Evolutionary conservation across 2,329 filamentous ascomycete genomes (phyloP).

Genomic region (Pseudogymnoascus sp.): DNA sequence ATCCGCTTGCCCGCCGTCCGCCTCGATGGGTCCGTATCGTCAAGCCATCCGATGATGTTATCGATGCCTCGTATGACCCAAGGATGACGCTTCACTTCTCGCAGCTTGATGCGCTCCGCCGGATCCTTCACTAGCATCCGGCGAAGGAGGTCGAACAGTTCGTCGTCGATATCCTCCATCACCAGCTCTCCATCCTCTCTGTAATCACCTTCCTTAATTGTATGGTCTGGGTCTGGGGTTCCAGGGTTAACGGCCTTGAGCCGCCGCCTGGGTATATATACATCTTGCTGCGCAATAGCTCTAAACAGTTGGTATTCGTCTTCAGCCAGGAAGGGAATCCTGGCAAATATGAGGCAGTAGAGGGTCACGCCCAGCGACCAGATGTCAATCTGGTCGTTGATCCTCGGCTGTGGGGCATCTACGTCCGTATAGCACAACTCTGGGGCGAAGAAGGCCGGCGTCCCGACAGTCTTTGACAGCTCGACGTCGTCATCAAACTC

Average conservation of each 20-base stretch:
- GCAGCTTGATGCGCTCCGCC: slow-evolving; percentile 76
- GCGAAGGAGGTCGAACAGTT: slow-evolving; percentile 69
- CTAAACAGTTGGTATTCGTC: slow-evolving; percentile 89
- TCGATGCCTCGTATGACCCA: slow-evolving; percentile 79
- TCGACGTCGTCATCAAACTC: slow-evolving; percentile 91
- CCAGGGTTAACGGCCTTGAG: slow-evolving; percentile 64
- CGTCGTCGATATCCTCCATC: slow-evolving; percentile 80
- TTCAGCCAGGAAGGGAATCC: slow-evolving; percentile 86
- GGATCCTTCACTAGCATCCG: slow-evolving; percentile 86
- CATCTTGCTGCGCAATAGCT: slow-evolving; percentile 85
- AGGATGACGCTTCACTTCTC: slow-evolving; percentile 87
- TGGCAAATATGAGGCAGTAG: slow-evolving; percentile 90
- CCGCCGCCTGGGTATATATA: slow-evolving; percentile 76
- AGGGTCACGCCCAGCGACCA: slow-evolving; percentile 96
- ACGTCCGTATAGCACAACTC: slow-evolving; percentile 88
- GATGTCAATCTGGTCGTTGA: slow-evolving; percentile 91
- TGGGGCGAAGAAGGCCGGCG: slow-evolving; percentile 93
- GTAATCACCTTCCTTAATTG: slow-evolving; percentile 53
- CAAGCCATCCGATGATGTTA: slow-evolving; percentile 76
- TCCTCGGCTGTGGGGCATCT: slow-evolving; percentile 60
- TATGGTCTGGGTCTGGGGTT: slow-evolving; percentile 24
- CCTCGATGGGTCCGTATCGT: slow-evolving; percentile 80
- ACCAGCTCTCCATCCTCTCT: slow-evolving; percentile 70
- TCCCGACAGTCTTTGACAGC: slow-evolving; percentile 96
- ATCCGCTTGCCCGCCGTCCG: slow-evolving; percentile 77